phyloP scores from a whole-genome alignment of 805 yeast species.

The Lipomyces mesembrius region DNA sequence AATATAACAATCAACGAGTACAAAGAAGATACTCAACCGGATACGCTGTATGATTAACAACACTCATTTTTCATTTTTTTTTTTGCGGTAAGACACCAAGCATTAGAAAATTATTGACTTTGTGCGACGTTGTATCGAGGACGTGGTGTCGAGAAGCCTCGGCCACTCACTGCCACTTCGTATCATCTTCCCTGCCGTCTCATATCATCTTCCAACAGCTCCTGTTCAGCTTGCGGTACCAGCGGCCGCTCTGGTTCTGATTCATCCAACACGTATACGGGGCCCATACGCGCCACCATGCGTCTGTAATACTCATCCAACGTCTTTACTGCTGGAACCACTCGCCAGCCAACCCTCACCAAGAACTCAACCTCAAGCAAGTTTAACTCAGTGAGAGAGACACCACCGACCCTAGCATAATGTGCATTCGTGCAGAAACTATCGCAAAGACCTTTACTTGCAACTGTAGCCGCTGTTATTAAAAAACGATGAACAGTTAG shows the following conservation, averaged over 20 bases:
- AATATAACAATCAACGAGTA: neutral
- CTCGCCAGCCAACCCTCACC: conserved; percentile 75
- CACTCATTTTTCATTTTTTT: neutral
- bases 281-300: conserved; percentile 43
- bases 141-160: neutral
- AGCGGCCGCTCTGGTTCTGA: neutral
- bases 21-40: neutral
- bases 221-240: neutral
- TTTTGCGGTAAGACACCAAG: neutral
- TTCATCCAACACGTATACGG: conserved; percentile 36
- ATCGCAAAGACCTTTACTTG: conserved; percentile 89
- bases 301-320: conserved; percentile 46
- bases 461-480: conserved; percentile 87
- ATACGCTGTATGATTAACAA: neutral
- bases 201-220: neutral
- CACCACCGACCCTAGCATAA: conserved; percentile 96
- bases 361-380: conserved; percentile 87
- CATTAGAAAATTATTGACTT: neutral
- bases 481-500: conserved; percentile 92
- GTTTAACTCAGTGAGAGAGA: conserved; percentile 79
- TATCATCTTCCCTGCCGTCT: neutral
- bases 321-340: conserved; percentile 56
- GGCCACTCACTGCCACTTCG: neutral
- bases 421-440: conserved; percentile 91
- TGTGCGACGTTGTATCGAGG: neutral